These are phyloP conservation scores for Trichoderma pleuroti DNA, from an alignment of 2,329 filamentous ascomycete genomes.

Conservation along the genomic window DNA sequence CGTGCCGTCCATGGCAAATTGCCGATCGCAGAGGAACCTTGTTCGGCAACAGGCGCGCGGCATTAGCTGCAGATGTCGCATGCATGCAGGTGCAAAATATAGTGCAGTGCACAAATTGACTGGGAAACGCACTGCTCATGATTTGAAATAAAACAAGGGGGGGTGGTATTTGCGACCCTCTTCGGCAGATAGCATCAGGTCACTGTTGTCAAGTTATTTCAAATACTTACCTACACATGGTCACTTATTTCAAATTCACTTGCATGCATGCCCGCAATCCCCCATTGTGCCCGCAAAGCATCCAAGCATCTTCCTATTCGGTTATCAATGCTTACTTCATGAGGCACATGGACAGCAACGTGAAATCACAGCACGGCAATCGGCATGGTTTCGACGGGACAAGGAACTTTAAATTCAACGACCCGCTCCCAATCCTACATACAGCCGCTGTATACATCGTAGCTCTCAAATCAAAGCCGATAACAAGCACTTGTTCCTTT, in stretches of 20 bases:
- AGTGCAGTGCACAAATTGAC: not conserved
- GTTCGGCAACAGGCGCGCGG: not conserved
- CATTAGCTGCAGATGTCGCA: not conserved
- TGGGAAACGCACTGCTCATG: not conserved
- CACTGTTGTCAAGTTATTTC: constrained; percentile 5
- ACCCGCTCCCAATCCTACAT: not conserved
- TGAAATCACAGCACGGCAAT: not conserved
- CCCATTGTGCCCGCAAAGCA: not conserved
- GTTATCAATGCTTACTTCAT: not conserved
- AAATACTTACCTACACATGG: not conserved
- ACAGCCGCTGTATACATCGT: not conserved
- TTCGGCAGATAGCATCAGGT: not conserved
- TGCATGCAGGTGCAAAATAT: not conserved
- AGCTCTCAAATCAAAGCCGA: not conserved
- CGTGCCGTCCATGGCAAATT: not conserved
- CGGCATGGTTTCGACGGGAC: not conserved
- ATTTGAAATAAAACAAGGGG: not conserved
- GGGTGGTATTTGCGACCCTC: constrained; percentile 1
- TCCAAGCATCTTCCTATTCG: not conserved
- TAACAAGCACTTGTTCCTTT: not conserved
- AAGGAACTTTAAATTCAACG: not conserved
- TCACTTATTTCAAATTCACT: not conserved
- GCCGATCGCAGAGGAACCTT: not conserved
- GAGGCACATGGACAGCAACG: not conserved
- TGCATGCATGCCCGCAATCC: not conserved